phyloP scores from a whole-genome alignment of 148 eudicot genomes.

The Diospyros lotus region DNA sequence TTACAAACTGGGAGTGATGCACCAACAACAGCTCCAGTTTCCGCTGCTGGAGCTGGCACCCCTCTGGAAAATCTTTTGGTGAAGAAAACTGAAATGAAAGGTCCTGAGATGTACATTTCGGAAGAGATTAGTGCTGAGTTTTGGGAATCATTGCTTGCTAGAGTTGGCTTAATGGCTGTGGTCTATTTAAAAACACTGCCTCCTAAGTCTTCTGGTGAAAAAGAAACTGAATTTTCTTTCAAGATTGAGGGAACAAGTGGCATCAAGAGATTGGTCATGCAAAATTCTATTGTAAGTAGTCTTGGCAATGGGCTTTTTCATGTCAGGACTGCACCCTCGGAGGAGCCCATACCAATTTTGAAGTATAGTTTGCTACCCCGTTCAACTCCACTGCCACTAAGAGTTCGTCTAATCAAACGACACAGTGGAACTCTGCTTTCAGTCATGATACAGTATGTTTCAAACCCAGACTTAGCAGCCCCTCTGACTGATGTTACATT shows the following conservation, averaged over 20 bases:
- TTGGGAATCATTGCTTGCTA: slow-evolving; percentile 80
- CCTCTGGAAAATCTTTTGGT: slow-evolving; percentile 71
- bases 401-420: slow-evolving; percentile 80
- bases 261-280: slow-evolving; percentile 65
- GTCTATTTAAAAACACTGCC: slow-evolving; percentile 76
- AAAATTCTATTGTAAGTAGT: slow-evolving; percentile 72
- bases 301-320: slow-evolving; percentile 88
- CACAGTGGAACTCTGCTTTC: slow-evolving; percentile 85
- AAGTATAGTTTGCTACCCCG: slow-evolving; percentile 82
- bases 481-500: slow-evolving; percentile 75
- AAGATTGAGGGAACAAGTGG: slow-evolving; percentile 63
- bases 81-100: slow-evolving; percentile 81
- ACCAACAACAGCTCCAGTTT: slow-evolving; percentile 12
- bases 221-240: slow-evolving; percentile 92
- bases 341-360: slow-evolving; percentile 67
- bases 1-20: slow-evolving; percentile 70
- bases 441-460: slow-evolving; percentile 83
- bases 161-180: slow-evolving; percentile 77
- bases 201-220: slow-evolving; percentile 58
- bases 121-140: slow-evolving; percentile 89
- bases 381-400: slow-evolving; percentile 70
- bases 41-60: slow-evolving; percentile 40
- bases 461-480: slow-evolving; percentile 74
- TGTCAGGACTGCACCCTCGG: slow-evolving; percentile 60
- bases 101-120: slow-evolving; percentile 72